Evolutionary conservation across 306 rosid genomes (phyloP).

Genomic region (Casuarina equisetifolia): DNA sequence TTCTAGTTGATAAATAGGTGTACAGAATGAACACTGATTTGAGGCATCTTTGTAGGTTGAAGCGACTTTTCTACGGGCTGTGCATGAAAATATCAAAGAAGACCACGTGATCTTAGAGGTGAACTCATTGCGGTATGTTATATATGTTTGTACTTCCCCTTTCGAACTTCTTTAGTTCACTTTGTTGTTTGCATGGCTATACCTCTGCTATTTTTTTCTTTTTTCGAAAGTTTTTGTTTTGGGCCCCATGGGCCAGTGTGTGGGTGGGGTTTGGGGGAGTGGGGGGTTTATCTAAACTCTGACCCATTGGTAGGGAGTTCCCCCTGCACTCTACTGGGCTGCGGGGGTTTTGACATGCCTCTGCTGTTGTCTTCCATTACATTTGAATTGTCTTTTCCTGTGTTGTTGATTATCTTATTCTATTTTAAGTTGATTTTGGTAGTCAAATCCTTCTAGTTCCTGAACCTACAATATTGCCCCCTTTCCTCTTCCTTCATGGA

Average conservation of each 20-base stretch:
- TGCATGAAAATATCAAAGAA: constrained; percentile 77
- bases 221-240: too few species aligned
- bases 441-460: not conserved
- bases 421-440: not conserved
- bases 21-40: constrained; percentile 19
- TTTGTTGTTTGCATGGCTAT: not conserved
- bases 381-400: not conserved
- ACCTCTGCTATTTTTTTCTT: not conserved
- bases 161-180: not conserved
- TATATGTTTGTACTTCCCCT: constrained; percentile 1
- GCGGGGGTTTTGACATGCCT: not conserved
- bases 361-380: not conserved
- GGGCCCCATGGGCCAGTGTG: too few species aligned
- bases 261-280: too few species aligned
- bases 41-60: constrained; percentile 66
- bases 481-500: not conserved
- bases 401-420: not conserved
- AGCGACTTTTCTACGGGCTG: constrained; percentile 92
- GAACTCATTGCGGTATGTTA: constrained; percentile 76
- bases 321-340: too few species aligned
- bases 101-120: constrained; percentile 74
- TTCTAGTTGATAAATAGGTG: constrained; percentile 6
- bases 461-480: not conserved
- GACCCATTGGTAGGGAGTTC: too few species aligned
- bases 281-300: too few species aligned